phyloP scores from a whole-genome alignment of 371 early-diverging fungal species.

The Saksenaea oblongispora region DNA sequence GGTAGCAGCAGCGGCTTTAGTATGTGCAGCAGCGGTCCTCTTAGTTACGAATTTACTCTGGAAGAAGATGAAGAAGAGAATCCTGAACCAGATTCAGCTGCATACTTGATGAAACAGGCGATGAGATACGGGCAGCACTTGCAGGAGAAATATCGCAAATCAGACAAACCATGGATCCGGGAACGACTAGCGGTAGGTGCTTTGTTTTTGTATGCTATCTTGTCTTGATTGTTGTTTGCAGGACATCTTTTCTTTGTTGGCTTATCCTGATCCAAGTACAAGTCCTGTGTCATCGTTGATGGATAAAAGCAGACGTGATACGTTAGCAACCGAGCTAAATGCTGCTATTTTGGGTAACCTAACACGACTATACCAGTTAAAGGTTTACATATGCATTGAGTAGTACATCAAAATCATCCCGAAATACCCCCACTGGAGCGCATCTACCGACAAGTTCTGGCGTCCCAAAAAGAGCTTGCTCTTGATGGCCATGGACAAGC shows the following conservation, averaged over 20 bases:
- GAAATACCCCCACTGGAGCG: constrained; percentile 23
- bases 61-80: constrained; percentile 40
- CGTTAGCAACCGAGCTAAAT: constrained; percentile 26
- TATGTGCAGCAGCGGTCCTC: not conserved
- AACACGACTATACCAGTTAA: not conserved
- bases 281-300: constrained; percentile 63
- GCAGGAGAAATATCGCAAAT: constrained; percentile 66
- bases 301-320: constrained; percentile 27
- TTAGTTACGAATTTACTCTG: not conserved
- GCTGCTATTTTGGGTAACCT: constrained; percentile 22
- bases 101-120: constrained; percentile 32
- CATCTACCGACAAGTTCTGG: constrained; percentile 23
- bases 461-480: constrained; percentile 21
- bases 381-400: not conserved
- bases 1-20: constrained; percentile 2
- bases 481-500: constrained; percentile 24
- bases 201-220: not conserved
- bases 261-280: constrained; percentile 68
- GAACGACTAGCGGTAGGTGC: constrained; percentile 25
- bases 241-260: constrained; percentile 74
- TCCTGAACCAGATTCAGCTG: constrained; percentile 12
- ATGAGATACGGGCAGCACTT: constrained; percentile 75
- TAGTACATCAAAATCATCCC: constrained; percentile 22
- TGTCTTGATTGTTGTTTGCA: constrained; percentile 7
- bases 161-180: constrained; percentile 28